Percentiles rank a stretch among this genome's conserved stretches.
phyloP scores from a whole-genome alignment of 352 stramenopile species.

The Globisporangium irregulare region DNA sequence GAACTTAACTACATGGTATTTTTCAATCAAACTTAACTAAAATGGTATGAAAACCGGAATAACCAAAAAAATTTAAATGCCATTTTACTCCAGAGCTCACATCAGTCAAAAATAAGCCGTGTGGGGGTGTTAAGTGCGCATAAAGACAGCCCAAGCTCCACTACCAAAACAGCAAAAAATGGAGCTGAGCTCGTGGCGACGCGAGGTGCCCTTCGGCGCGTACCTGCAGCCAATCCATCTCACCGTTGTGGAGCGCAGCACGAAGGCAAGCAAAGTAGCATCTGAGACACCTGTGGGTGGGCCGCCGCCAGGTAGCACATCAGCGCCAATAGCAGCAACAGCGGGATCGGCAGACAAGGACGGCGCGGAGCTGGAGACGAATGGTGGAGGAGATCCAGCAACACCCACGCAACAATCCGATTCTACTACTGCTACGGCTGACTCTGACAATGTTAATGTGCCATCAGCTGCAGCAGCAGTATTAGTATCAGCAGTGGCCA shows the following conservation, averaged over 20 bases:
- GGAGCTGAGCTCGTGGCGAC: constrained; percentile 13
- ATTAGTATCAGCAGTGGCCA: background rate
- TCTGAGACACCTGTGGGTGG: background rate
- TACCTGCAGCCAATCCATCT: constrained; percentile 51
- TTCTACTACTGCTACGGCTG: background rate
- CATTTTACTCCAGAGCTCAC: no score
- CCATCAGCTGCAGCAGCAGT: background rate
- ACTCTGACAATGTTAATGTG: background rate
- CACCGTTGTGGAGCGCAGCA: constrained; percentile 13
- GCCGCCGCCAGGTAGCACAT: background rate
- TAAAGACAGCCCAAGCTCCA: background rate
- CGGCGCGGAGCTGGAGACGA: background rate
- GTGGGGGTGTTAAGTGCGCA: no score
- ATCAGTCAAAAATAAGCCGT: no score
- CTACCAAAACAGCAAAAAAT: constrained; percentile 1
- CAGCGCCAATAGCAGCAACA: constrained; percentile 10
- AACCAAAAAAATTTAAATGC: no score
- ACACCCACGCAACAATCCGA: background rate
- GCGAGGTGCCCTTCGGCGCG: constrained; percentile 28
- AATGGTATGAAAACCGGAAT: no score
- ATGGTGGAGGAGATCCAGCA: background rate
- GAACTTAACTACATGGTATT: no score
- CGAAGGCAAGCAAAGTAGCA: background rate
- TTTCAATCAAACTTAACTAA: no score
- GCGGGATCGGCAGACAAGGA: background rate